A percentile compares a stretch with the other conserved stretches of the same genome.
Evolutionary conservation across 805 yeast species (phyloP).

Genomic region (Komagataella pastoris): DNA sequence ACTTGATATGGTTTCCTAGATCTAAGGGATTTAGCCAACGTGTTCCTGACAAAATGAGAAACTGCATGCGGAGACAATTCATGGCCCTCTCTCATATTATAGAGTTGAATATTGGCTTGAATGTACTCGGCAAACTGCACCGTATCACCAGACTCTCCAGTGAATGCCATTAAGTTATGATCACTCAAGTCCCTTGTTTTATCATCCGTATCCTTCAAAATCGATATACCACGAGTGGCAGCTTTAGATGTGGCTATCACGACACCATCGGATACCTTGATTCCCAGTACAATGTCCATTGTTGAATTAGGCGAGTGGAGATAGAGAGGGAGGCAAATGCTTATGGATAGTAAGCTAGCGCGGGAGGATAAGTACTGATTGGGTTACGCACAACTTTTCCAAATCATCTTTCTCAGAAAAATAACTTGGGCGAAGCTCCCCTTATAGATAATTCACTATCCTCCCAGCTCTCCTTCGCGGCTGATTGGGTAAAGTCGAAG

Average conservation of each 20-base stretch:
- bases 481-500: not conserved
- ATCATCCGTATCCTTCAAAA: constrained; percentile 66
- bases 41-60: constrained; percentile 78
- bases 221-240: constrained; percentile 79
- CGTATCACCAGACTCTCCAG: constrained; percentile 96
- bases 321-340: not conserved
- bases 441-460: not conserved
- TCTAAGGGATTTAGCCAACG: constrained; percentile 78
- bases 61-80: constrained; percentile 80
- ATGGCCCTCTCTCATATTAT: constrained; percentile 70
- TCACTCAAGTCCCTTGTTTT: constrained; percentile 66
- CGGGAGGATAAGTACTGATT: not conserved
- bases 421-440: not conserved
- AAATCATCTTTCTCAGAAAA: not conserved
- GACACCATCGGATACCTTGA: constrained; percentile 68
- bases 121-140: constrained; percentile 90
- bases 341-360: not conserved
- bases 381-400: not conserved
- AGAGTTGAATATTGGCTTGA: constrained; percentile 83
- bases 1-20: constrained; percentile 95
- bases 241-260: constrained; percentile 92
- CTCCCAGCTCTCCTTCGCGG: not conserved
- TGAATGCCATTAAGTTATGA: constrained; percentile 73
- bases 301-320: constrained; percentile 1
- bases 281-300: constrained; percentile 90